These are phyloP conservation scores for Aspergillus homomorphus DNA, from an alignment of 495 filamentous ascomycete species.

Conservation along the genomic window DNA sequence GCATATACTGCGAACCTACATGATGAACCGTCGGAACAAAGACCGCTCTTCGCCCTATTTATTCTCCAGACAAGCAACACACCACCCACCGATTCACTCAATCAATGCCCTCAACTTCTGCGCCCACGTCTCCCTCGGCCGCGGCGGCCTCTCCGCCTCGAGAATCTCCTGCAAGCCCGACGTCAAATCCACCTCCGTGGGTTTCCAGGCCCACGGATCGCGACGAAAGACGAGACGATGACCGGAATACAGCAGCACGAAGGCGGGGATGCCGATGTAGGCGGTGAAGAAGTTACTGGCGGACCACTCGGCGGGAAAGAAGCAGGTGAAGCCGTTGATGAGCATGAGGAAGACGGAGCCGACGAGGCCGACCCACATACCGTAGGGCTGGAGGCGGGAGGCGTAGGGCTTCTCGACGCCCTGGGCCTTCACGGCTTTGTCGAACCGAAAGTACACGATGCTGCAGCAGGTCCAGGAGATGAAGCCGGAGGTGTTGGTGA, in stretches of 20 bases:
- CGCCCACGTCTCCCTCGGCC: constrained; percentile 31
- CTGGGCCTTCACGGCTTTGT: constrained; percentile 50
- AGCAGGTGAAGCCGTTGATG: constrained; percentile 63
- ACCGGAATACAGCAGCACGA: constrained; percentile 53
- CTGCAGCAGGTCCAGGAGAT: constrained; percentile 61
- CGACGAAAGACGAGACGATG: constrained; percentile 44
- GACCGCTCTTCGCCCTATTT: no score
- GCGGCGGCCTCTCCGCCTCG: constrained; percentile 45
- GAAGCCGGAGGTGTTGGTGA: constrained; percentile 58
- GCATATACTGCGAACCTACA: no score
- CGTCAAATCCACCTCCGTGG: constrained; percentile 54
- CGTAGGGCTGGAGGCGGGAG: constrained; percentile 52
- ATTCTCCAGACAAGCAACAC: not conserved
- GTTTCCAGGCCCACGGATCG: constrained; percentile 53
- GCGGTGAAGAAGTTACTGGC: constrained; percentile 55
- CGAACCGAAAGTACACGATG: constrained; percentile 60
- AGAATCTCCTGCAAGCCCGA: constrained; percentile 53
- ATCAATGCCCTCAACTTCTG: constrained; percentile 29
- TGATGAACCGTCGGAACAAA: no score
- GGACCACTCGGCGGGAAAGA: constrained; percentile 55
- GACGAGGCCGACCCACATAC: constrained; percentile 46
- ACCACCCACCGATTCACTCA: constrained; percentile 10
- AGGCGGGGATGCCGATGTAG: constrained; percentile 61
- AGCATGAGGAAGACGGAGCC: constrained; percentile 51
- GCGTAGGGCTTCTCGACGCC: constrained; percentile 53